Evolutionary conservation across 108 stramenopile species (phyloP), one percentile per base, ranked within the genome.

Genomic region (Pelagomonas calceolata): DNA sequence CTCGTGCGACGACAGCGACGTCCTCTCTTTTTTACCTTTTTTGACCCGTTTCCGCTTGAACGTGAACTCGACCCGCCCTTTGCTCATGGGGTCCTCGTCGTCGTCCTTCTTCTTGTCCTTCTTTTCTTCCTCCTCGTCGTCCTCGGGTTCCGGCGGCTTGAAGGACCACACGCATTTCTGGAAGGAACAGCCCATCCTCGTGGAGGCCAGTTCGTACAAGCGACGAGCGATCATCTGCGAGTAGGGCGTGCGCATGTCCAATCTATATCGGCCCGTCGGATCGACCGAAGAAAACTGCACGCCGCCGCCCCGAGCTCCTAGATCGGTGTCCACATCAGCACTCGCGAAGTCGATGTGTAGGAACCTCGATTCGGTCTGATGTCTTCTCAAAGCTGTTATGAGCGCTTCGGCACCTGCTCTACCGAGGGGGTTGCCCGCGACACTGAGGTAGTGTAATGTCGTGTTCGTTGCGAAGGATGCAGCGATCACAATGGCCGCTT

Each of bases 401-500:
- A 71, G 64, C 21, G 39, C 36, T 29, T 71, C 70, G 33, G 34
- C 70, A 10, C 70, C 70, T 5, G 64, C 26, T 26, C 64, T 33
- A 14, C 70, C 70, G 32, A 71, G 34, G 64, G 21, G 34, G 70
- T 71, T 71, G 14, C 70, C 70, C 32, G 35, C 32, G 16, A 71
- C 33, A 7, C 30, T 5, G 34, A 71, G 63, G 4, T 29, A 36
- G 30, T 35, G 26, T n/a, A 71, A 16, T 12, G 64, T 36, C 3
- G 7, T 18, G 46, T 75, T 75, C 15, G 32, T 46, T 3, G 9
- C 30, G 46, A 69, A 45, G 64, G 46, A 30, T 30, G 68, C 29
- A 0, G 72, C 72, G 32, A 73, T 43, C 17, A 66, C 72, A 65
- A 73, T 73, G 37, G 70, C 73, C 34, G 73, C 77, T 26, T 66